Percentiles rank a stretch among this genome's conserved stretches.
Conservation (phyloP, 225 moss, liverwort and hornwort species). For the Thuidium tamariscinum region DNA sequence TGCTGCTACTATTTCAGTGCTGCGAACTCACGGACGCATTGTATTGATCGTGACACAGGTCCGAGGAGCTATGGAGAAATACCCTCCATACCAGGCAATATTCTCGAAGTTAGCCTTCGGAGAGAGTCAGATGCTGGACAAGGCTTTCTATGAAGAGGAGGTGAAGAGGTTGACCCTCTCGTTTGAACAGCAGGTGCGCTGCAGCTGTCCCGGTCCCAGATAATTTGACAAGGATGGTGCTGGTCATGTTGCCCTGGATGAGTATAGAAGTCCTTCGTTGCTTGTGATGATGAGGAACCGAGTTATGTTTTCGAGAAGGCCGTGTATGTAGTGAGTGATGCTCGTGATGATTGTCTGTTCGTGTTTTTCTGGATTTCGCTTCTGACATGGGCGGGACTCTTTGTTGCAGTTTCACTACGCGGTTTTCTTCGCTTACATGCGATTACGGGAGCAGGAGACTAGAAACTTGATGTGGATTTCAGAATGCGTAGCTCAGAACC, state of each 20-base stretch:
- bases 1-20: neutral
- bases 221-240: neutral
- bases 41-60: constrained; percentile 33
- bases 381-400: neutral
- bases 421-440: constrained; percentile 85
- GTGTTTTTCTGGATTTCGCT: neutral
- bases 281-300: neutral
- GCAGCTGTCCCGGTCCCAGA: neutral
- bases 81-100: constrained; percentile 86
- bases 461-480: constrained; percentile 98
- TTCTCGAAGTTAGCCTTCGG: constrained; percentile 91
- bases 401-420: constrained; percentile 81
- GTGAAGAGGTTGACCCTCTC: constrained; percentile 74
- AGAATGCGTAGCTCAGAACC: constrained; percentile 95
- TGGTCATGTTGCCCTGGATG: neutral
- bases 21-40: neutral
- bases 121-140: constrained; percentile 99
- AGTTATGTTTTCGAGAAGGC: neutral
- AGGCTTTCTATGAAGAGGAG: constrained; percentile 90
- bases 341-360: neutral
- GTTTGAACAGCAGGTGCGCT: constrained; percentile 86
- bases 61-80: constrained; percentile 86
- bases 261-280: neutral
- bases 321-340: neutral
- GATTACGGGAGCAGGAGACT: constrained; percentile 90